These are phyloP conservation scores for Conidiobolus incongruus DNA, from an alignment of 371 early-diverging fungal genomes.

Conservation along the genomic window DNA sequence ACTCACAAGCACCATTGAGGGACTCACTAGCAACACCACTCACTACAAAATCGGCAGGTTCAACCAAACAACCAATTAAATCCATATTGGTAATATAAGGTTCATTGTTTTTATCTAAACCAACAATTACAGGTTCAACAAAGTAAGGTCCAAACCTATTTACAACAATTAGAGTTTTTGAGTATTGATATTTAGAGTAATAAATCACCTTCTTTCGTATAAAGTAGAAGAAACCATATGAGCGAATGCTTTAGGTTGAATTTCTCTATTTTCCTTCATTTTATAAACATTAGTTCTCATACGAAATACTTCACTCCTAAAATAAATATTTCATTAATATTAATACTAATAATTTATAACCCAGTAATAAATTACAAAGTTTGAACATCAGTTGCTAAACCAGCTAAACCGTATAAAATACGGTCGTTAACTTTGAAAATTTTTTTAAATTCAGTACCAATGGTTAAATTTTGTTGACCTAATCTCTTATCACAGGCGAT, in stretches of 20 bases:
- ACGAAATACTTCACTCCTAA: slow-evolving; percentile 68
- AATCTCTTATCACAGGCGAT: slow-evolving; percentile 91
- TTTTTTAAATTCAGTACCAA: slow-evolving; percentile 84
- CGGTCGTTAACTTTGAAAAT: slow-evolving; percentile 74
- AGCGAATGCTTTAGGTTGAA: slow-evolving; percentile 86
- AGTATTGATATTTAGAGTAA: too few relatives aligned
- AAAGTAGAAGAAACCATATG: slow-evolving; percentile 93
- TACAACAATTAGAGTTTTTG: too few relatives aligned
- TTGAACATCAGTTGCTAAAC: slow-evolving; percentile 94
- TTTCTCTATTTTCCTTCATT: slow-evolving; percentile 88
- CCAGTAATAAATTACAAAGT: too few relatives aligned
- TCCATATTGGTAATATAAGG: slow-evolving; percentile 96
- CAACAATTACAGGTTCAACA: slow-evolving; percentile 89
- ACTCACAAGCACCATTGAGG: slow-evolving; percentile 96
- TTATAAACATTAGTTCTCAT: slow-evolving; percentile 95
- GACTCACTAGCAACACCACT: slow-evolving; percentile 81
- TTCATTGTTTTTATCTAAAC: slow-evolving; percentile 70
- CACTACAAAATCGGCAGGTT: slow-evolving; percentile 91
- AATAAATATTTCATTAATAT: neutral
- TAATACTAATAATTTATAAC: too few relatives aligned
- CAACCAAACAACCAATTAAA: slow-evolving; percentile 90
- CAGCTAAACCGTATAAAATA: slow-evolving; percentile 78
- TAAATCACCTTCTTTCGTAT: slow-evolving; percentile 69
- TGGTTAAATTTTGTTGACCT: slow-evolving; percentile 84
- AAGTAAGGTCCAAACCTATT: slow-evolving; percentile 92